Conservation (phyloP, 495 filamentous ascomycete species). For the Endocarpon pusillum region DNA sequence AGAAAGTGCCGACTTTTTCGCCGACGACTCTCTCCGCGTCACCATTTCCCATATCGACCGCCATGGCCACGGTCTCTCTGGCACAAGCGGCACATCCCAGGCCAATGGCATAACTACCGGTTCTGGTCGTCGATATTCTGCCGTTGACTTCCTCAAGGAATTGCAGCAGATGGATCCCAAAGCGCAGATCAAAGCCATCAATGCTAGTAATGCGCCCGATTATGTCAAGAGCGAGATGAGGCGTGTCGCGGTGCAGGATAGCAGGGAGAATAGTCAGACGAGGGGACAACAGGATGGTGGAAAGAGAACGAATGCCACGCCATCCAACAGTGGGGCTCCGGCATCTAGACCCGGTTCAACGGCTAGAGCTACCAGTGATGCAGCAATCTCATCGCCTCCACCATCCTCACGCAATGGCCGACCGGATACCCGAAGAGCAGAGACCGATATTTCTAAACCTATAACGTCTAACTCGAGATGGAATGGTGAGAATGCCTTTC, state of each 20-base stretch:
- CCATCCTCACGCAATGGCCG: slow-evolving; percentile 4
- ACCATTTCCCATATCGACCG: slow-evolving; percentile 39
- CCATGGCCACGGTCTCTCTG: slow-evolving; percentile 7
- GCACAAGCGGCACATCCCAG: not conserved
- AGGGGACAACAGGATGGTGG: slow-evolving; percentile 16
- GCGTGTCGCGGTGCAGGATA: slow-evolving; percentile 32
- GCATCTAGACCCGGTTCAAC: slow-evolving; percentile 2
- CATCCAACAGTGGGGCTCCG: no score
- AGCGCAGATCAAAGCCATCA: slow-evolving; percentile 50
- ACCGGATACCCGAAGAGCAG: not conserved
- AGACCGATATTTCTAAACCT: slow-evolving; percentile 1
- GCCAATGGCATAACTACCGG: not conserved
- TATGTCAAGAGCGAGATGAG: slow-evolving; percentile 38
- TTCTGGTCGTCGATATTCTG: slow-evolving; percentile 56
- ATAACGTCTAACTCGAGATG: no score
- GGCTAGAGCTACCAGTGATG: no score
- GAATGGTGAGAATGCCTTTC: no score
- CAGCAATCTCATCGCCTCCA: slow-evolving; percentile 7
- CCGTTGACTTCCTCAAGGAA: slow-evolving; percentile 77
- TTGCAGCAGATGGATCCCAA: slow-evolving; percentile 67
- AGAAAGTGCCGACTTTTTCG: no score
- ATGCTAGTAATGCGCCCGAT: slow-evolving; percentile 46
- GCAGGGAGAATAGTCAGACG: slow-evolving; percentile 14
- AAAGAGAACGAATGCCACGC: no score
- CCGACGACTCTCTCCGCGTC: slow-evolving; percentile 76